Evolutionary conservation across 768 basidiomycete species (phyloP), one percentile per base, ranked within the genome.

Genomic region (Lanmaoa rubissima): DNA sequence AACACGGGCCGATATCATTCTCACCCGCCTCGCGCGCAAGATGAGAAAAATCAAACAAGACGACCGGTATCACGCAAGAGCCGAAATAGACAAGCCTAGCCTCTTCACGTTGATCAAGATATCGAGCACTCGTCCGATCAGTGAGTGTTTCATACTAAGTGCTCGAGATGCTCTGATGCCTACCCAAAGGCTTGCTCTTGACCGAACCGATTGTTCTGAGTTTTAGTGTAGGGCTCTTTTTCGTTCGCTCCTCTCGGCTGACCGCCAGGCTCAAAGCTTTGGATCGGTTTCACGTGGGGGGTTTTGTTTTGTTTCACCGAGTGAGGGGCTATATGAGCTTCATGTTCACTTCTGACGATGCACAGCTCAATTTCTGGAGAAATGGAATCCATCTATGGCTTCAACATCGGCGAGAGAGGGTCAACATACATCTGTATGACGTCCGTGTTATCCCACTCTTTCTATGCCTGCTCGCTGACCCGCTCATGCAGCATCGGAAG

Each of bases 281-380:
- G 86, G 87, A 73, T 85, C 32, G 84, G 85, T 50, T 84, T 92
- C 56, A 79, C 81, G 0, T 93, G 90, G 90, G 90, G 90, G 0
- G 81, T 90, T 6, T 68, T 86, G 21, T 93, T 82, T 63, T 84
- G 82, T 52, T 73, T 91, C 65, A 76, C 89, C 32, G 82, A 82
- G 84, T 86, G 62, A 34, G 74, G 49, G 45, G 10, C 12, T 26
- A n/a, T 55, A 41, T 35, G 38, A 43, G 31, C 32, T 5, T 26
- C 26, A 19, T 16, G 4, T 32, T 47, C 48, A 43, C 26, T 38
- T 52, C 40, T 58, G 50, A 71, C 5, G 2, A 3, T 14, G 12
- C 9, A 6, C 62, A 84, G 85, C 51, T 85, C 85, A 0, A 76
- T 87, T 46, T 71, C 79, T 9, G 79, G 76, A 11, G 79, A 84